A percentile compares a stretch with the other conserved stretches of the same genome.
Conservation (phyloP, 805 yeast genomes). For the Monosporozyma yasuniensis region DNA sequence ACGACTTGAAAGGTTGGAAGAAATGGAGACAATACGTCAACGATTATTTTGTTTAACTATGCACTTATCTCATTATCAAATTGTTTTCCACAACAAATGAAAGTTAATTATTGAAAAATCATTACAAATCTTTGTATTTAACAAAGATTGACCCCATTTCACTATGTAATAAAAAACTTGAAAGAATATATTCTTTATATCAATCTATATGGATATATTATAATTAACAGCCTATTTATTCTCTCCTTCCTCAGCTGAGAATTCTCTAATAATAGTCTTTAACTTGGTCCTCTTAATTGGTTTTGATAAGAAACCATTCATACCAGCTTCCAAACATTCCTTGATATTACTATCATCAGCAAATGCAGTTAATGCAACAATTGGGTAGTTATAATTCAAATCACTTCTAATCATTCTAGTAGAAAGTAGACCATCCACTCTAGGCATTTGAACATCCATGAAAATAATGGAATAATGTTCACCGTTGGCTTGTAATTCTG, state of each 20-base stretch:
- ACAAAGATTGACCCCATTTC: too few relatives aligned
- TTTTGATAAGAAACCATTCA: slow-evolving; percentile 84
- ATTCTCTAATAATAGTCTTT: slow-evolving; percentile 40
- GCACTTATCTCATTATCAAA: too few relatives aligned
- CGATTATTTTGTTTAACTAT: slow-evolving; percentile 14
- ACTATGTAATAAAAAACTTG: not conserved
- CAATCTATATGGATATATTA: slow-evolving; percentile 13
- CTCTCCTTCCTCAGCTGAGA: slow-evolving; percentile 12
- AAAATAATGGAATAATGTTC: slow-evolving; percentile 62
- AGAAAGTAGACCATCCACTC: slow-evolving; percentile 79
- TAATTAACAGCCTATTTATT: not conserved
- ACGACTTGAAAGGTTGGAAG: slow-evolving; percentile 36
- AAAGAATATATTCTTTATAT: slow-evolving; percentile 8
- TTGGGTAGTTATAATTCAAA: slow-evolving; percentile 56
- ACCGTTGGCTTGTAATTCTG: slow-evolving; percentile 36
- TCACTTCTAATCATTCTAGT: slow-evolving; percentile 64
- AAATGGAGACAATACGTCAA: slow-evolving; percentile 29
- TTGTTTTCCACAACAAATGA: too few relatives aligned
- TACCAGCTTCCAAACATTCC: slow-evolving; percentile 81
- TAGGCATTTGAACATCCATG: slow-evolving; percentile 98
- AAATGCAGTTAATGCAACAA: slow-evolving; percentile 90
- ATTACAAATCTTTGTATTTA: too few relatives aligned
- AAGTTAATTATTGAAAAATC: too few relatives aligned
- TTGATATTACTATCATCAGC: slow-evolving; percentile 87
- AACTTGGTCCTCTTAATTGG: slow-evolving; percentile 72